Percentiles rank a stretch among this genome's conserved stretches.
Conservation (phyloP, 495 filamentous ascomycete species). For the Penicillium nucicola region DNA sequence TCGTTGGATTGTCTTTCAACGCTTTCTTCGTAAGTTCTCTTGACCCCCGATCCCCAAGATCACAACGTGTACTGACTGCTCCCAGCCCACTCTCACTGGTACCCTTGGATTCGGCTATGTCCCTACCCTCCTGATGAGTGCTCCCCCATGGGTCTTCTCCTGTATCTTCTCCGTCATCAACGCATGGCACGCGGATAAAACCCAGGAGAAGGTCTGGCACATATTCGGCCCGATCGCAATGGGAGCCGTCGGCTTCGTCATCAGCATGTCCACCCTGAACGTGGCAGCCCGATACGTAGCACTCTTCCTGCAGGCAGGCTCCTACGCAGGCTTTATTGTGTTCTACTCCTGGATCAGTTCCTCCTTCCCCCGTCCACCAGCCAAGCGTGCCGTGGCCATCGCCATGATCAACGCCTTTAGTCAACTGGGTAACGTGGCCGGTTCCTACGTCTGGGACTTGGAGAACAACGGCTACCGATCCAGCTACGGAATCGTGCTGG, state of each 20-base stretch:
- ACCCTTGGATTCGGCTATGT: slow-evolving; percentile 67
- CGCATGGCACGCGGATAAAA: slow-evolving; percentile 75
- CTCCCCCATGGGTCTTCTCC: slow-evolving; percentile 70
- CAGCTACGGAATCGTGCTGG: slow-evolving; percentile 34
- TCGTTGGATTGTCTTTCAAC: slow-evolving; percentile 33
- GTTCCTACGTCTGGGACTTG: slow-evolving; percentile 33
- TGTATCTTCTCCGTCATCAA: slow-evolving; percentile 70
- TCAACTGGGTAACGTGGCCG: slow-evolving; percentile 33
- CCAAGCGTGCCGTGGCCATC: slow-evolving; percentile 78
- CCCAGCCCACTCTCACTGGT: slow-evolving; percentile 75
- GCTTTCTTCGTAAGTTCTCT: slow-evolving; percentile 31
- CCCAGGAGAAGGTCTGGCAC: slow-evolving; percentile 68
- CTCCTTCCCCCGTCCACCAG: slow-evolving; percentile 73
- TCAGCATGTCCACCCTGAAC: slow-evolving; percentile 63
- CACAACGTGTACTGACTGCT: slow-evolving; percentile 55
- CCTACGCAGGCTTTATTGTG: slow-evolving; percentile 63
- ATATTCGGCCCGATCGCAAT: slow-evolving; percentile 65
- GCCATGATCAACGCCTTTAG: slow-evolving; percentile 80
- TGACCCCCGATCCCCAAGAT: too few relatives aligned
- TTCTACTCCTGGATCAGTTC: slow-evolving; percentile 76
- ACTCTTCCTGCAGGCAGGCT: slow-evolving; percentile 72
- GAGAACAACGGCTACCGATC: slow-evolving; percentile 30
- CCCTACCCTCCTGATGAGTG: slow-evolving; percentile 70
- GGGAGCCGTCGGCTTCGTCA: slow-evolving; percentile 69
- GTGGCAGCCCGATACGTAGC: slow-evolving; percentile 68